Evolutionary conservation across 768 basidiomycete species (phyloP).

Genomic region (Tylopilus intermedius): DNA sequence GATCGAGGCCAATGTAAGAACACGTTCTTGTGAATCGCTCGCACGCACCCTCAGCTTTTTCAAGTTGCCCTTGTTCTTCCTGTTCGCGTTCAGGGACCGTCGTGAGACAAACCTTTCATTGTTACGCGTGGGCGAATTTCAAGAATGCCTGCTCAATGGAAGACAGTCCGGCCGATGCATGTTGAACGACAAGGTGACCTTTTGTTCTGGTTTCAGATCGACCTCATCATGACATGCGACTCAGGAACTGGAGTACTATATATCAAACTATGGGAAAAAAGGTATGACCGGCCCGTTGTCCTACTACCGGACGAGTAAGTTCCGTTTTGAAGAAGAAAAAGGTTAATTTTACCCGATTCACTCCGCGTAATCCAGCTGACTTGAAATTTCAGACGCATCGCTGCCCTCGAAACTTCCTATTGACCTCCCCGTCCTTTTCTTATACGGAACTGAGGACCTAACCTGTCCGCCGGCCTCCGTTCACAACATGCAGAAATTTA

Average conservation of each 20-base stretch:
- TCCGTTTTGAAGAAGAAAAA: conserved; percentile 64
- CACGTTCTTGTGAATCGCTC: background rate
- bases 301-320: conserved; percentile 62
- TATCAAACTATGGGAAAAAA: conserved; percentile 36
- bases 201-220: background rate
- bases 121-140: conserved; percentile 8
- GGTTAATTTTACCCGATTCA: conserved; percentile 18
- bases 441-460: conserved; percentile 55
- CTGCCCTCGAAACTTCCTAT: conserved; percentile 40
- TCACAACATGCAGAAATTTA: conserved; percentile 43
- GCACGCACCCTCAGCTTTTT: conserved; percentile 18
- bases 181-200: conserved; percentile 17
- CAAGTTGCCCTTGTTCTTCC: conserved; percentile 18
- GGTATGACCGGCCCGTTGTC: conserved; percentile 69
- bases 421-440: conserved; percentile 54
- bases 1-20: conserved; percentile 53
- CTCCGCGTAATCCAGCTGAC: background rate
- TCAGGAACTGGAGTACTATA: conserved; percentile 56
- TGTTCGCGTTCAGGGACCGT: conserved; percentile 5
- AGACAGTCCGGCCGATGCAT: conserved; percentile 10
- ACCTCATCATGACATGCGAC: conserved; percentile 3
- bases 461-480: conserved; percentile 43
- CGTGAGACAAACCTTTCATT: background rate
- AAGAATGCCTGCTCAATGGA: conserved; percentile 2
- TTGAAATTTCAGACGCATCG: conserved; percentile 33